Percentiles rank a stretch among this genome's conserved stretches.
phyloP scores from a whole-genome alignment of 331 rosid species.

The Dryas integrifolia region DNA sequence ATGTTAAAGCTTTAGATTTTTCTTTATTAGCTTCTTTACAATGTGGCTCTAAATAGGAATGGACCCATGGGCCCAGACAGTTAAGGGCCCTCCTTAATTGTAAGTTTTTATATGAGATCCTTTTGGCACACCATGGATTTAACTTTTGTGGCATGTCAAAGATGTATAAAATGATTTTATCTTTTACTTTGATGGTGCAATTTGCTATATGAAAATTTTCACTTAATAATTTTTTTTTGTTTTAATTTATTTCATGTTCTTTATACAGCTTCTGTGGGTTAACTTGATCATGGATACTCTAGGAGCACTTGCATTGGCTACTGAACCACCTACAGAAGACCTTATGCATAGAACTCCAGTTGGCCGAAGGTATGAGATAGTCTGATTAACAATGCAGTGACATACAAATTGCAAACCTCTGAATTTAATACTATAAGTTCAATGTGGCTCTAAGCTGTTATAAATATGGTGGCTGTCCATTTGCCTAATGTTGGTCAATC shows the following conservation, averaged over 20 bases:
- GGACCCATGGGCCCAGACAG: background rate
- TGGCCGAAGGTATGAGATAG: constrained; percentile 71
- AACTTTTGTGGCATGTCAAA: background rate
- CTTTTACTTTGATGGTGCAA: background rate
- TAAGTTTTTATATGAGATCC: background rate
- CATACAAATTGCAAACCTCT: background rate
- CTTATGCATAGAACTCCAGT: constrained; percentile 86
- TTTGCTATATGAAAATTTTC: background rate
- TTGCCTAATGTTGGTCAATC: background rate
- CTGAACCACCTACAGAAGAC: constrained; percentile 93
- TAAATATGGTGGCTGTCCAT: constrained; percentile 1
- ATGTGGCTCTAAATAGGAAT: background rate
- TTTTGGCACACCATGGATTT: background rate
- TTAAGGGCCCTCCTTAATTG: background rate
- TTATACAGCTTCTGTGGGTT: constrained; percentile 88
- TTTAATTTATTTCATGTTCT: constrained; percentile 11
- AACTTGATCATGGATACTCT: constrained; percentile 98
- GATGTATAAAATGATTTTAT: background rate
- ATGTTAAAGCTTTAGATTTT: background rate
- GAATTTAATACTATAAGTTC: background rate
- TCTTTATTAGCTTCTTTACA: background rate
- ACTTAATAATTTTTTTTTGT: too few species aligned
- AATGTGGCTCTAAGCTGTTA: background rate
- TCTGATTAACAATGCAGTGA: background rate
- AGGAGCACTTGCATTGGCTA: constrained; percentile 97